Evolutionary conservation across 2,329 filamentous ascomycete genomes (phyloP).

Genomic region (Phialophora expanda): DNA sequence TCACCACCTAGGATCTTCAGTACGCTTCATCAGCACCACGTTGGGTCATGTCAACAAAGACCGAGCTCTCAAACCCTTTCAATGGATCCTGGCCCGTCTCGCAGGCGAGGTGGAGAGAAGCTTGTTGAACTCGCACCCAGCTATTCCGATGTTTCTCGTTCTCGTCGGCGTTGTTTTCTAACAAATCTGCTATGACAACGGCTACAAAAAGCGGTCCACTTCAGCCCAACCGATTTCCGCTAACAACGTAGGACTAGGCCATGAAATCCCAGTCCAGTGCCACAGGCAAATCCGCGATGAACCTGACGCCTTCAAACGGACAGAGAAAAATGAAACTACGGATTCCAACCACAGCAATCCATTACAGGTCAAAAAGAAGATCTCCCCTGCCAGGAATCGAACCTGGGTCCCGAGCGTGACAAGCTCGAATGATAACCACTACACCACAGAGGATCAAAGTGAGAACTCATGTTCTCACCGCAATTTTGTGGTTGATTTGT

Average conservation of each 20-base stretch:
- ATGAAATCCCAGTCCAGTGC: background rate
- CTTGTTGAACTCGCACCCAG: background rate
- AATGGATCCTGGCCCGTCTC: background rate
- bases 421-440: constrained; percentile 12
- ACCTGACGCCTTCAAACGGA: background rate
- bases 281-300: background rate
- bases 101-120: background rate
- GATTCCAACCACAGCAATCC: background rate
- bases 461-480: background rate
- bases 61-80: background rate
- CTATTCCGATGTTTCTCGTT: background rate
- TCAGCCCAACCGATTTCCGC: too few relatives aligned
- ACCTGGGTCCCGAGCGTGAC: constrained; percentile 10
- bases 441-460: background rate
- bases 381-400: constrained; percentile 9
- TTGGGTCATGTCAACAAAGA: background rate
- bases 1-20: background rate
- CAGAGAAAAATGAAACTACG: background rate
- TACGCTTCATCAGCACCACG: background rate
- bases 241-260: background rate
- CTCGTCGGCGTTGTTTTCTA: background rate
- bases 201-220: background rate
- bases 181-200: background rate
- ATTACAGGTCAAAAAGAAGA: background rate
- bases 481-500: background rate